These are phyloP conservation scores for Neophaeococcomyces mojaviensis DNA, from an alignment of 2,329 filamentous ascomycete genomes.

Conservation along the genomic window DNA sequence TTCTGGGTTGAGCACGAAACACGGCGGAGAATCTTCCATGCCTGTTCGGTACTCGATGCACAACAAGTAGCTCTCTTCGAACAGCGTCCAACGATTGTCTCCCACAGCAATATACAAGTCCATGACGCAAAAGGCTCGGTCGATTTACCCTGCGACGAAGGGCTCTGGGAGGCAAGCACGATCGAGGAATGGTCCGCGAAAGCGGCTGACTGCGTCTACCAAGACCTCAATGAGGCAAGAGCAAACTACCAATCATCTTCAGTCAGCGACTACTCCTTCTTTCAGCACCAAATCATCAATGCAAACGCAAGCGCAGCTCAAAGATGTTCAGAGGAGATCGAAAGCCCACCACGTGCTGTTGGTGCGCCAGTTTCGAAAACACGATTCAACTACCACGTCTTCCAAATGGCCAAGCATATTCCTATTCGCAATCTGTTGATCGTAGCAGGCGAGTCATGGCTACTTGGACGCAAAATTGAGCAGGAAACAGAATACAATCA, in stretches of 20 bases:
- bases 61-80: conserved; percentile 28
- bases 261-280: conserved; percentile 1
- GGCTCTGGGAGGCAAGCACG: conserved; percentile 27
- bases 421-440: conserved; percentile 28
- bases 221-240: background rate
- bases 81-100: conserved; percentile 24
- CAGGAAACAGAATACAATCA: conserved; percentile 27
- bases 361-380: background rate
- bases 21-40: conserved; percentile 28
- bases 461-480: conserved; percentile 29
- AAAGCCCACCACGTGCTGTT: background rate
- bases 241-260: background rate
- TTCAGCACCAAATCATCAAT: conserved; percentile 8
- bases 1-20: conserved; percentile 32
- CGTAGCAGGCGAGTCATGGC: conserved; percentile 32
- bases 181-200: conserved; percentile 25
- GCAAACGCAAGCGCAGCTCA: background rate
- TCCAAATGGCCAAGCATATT: conserved; percentile 26
- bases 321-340: conserved; percentile 6
- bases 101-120: background rate
- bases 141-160: conserved; percentile 27
- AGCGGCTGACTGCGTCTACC: conserved; percentile 11
- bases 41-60: conserved; percentile 28
- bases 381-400: conserved; percentile 26
- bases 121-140: conserved; percentile 14